Evolutionary conservation across 2,329 filamentous ascomycete species (phyloP), one percentile per base, ranked within the genome.

Genomic region (Rhynchosporium secalis): DNA sequence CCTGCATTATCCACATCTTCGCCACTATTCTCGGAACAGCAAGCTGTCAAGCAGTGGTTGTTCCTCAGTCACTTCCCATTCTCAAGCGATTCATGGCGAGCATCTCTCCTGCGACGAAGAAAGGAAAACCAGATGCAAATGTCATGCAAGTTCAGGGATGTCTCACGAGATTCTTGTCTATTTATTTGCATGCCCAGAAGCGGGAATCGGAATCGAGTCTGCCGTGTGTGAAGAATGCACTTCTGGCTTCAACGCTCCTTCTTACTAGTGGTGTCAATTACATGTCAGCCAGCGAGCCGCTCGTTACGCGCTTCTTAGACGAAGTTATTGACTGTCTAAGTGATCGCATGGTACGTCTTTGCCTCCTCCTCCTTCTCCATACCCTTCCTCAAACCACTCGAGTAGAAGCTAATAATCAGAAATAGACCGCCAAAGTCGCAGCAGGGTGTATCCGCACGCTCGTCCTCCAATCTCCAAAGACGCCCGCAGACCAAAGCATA

Each of bases 1-100:
- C 95, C 45, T 98, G 94, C 72, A 96, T 98, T 68, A 85, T 99
- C 56, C 93, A 99, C 78, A 96, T 98, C 60, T 97, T 98, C 73
- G 90, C 91, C 59, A 96, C 92, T 0, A 95, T 96, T 62, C 83
- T 99, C 12, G 90, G 91, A 13, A 97, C 92, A 0, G 89, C 91
- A 0, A 82, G 86, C 10, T 98, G 94, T 72, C 96, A 99, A 76
- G 86, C 91, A 31, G 83, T 91, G 43, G 91, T 98, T 38, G 88
- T 98, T 0, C 94, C 95, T 0, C 91, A 96, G 75, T 88, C 92
- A 2, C 82, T 99, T 15, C 91, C 95, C 0, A 96, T 93, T 46
- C 87, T 99, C 74, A 94, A 96, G 75, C 87, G 93, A 36, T 99
- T 99, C 75, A 83, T 98, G 64, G 85, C 85, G 49, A 90, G 86